Evolutionary conservation across 2,329 filamentous ascomycete genomes (phyloP), one percentile per base, ranked within the genome.

Genomic region (Elsinoe batatas): DNA sequence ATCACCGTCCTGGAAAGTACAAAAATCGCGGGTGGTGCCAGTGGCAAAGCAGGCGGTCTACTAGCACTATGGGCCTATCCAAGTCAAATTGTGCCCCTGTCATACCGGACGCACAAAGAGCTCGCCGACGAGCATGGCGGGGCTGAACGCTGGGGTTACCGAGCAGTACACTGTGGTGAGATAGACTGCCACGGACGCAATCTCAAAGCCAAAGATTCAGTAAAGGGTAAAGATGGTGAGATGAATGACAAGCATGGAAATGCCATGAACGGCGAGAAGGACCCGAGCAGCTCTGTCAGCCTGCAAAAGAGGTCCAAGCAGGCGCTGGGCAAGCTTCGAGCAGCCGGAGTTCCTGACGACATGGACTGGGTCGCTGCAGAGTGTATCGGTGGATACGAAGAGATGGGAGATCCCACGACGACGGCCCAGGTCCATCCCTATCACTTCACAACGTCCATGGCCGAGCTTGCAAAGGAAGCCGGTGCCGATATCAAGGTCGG

Each of bases 401-500:
- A 85, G 66, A 96, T 97, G 89, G 89, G 88, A 1, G 84, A 82
- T 2, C 81, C 83, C 0, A 79, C 78, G 1, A 87, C 89, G 59
- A 97, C 93, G 1, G 88, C 93, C 0, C 93, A 98, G 71, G 91
- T 97, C 2, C 91, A 98, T 65, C 93, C 93, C 0, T 87, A 85
- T 59, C 83, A 89, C 43, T 97, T 98, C 67, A 97, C 93, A 0
- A 91, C 82, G 0, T 78, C 83, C 13, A 94, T 97, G 61, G 88
- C 87, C 3, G 75, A 81, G 40, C 76, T 96, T 11, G 90, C 91
- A 0, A 73, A 79, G 56, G 80, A 87, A 53, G 66, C 68, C 35
- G 75, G 75, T 1, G 74, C 70, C 0, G 69, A 84, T 18, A 77
- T 96, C 54, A 75, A 81, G 30, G 76, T 85, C 42, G 83, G 84